Evolutionary conservation across 2,329 filamentous ascomycete species (phyloP), one percentile per base, ranked within the genome.

Genomic region (Trichophyton simii): DNA sequence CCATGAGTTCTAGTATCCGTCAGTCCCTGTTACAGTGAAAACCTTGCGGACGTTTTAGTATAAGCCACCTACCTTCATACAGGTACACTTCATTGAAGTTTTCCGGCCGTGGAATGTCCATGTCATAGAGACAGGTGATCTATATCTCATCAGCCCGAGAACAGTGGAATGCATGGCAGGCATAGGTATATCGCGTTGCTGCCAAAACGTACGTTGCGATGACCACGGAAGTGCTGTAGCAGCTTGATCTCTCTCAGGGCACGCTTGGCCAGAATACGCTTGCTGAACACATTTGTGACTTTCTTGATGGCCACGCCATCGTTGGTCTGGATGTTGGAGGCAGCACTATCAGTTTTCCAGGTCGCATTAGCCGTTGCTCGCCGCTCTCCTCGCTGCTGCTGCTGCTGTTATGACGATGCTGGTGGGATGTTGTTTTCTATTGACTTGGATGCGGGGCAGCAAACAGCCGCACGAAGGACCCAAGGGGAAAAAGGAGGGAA

Each of bases 201-300:
- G n/a, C 18, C 11, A 34, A 58, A 38, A 78, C 84, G 77, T 79
- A 91, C 87, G 75, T 92, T 92, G 71, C 89, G 86, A 72, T 92
- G 88, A 60, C 89, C 89, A 70, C 94, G 84, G 79, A 99, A 99
- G 77, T 99, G 94, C 79, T 97, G 92, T 66, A 99, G 82, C 68
- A 99, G 83, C 83, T 97, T 99, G 78, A 99, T 97, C 79, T 99
- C 94, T 76, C 94, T 86, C 80, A 99, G 78, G 58, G 94, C 94
- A 72, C 94, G 89, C 85, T 99, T 99, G 70, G 94, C 94, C 67
- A 99, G 83, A 69, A 99, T 99, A 85, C 97, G 97, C 80, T 99
- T 99, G 83, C 91, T 96, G 78, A 99, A 99, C 70, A 99, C 92
- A 88, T 99, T 99, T 80, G 94, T 99, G 74, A 99, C 90, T 79